phyloP scores from a whole-genome alignment of 1,284 basidiomycete species.

The Microbotryomycetes sp. region DNA sequence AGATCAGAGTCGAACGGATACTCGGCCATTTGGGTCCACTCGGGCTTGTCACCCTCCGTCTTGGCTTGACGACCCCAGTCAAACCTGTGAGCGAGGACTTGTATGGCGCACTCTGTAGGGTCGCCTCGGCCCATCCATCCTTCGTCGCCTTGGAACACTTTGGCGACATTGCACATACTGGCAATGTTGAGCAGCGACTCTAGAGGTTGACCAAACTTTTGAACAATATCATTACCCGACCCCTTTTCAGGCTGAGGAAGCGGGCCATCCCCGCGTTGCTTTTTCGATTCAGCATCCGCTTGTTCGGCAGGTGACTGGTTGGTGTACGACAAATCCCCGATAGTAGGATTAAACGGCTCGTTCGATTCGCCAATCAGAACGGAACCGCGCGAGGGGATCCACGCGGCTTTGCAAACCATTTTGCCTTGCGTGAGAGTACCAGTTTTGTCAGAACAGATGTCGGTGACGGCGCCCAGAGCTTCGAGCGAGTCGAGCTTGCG shows the following conservation, averaged over 20 bases:
- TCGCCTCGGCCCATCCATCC: slow-evolving; percentile 63
- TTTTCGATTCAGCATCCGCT: slow-evolving; percentile 30
- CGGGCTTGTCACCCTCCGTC: slow-evolving; percentile 18
- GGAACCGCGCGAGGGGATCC: slow-evolving; percentile 44
- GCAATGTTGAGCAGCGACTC: slow-evolving; percentile 44
- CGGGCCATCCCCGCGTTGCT: not conserved
- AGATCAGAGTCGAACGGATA: slow-evolving; percentile 53
- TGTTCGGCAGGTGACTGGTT: slow-evolving; percentile 12
- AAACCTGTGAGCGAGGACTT: slow-evolving; percentile 53
- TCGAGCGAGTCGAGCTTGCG: slow-evolving; percentile 53
- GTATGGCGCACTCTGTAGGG: slow-evolving; percentile 56
- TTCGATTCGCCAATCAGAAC: slow-evolving; percentile 25
- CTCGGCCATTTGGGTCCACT: slow-evolving; percentile 26
- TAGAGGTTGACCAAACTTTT: slow-evolving; percentile 37
- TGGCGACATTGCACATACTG: slow-evolving; percentile 48
- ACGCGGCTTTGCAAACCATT: slow-evolving; percentile 53
- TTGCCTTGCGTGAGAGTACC: slow-evolving; percentile 52
- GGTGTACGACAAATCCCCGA: slow-evolving; percentile 12
- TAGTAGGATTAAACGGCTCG: slow-evolving; percentile 28
- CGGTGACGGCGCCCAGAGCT: slow-evolving; percentile 50
- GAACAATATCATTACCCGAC: slow-evolving; percentile 31
- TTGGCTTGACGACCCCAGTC: slow-evolving; percentile 20
- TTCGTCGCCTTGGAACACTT: slow-evolving; percentile 38
- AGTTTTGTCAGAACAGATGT: slow-evolving; percentile 59
- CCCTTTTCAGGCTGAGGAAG: slow-evolving; percentile 3